A percentile compares a stretch with the other conserved stretches of the same genome.
phyloP scores from a whole-genome alignment of 2,329 filamentous ascomycete species.

The Pseudogymnoascus pannorum region DNA sequence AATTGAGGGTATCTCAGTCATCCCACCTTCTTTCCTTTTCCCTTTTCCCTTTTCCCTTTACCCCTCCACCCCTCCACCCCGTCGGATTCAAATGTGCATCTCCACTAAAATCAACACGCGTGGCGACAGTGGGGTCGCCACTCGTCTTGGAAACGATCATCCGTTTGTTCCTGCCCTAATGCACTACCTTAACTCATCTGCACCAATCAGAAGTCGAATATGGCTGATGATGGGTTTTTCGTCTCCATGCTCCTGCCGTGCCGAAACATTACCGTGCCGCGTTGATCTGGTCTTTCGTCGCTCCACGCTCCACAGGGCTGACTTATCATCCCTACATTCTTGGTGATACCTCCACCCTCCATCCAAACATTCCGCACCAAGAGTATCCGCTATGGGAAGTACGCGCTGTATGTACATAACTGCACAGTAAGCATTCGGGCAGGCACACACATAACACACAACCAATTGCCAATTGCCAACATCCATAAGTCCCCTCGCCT shows the following conservation, averaged over 20 bases:
- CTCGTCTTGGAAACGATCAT: background rate
- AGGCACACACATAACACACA: background rate
- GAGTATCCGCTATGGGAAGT: background rate
- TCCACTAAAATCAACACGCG: background rate
- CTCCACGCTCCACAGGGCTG: conserved; percentile 1
- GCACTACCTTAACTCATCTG: background rate
- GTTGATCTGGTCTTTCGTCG: background rate
- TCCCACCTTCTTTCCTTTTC: background rate
- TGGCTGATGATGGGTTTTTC: background rate
- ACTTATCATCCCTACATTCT: background rate
- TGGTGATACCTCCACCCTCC: background rate
- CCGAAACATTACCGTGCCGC: conserved; percentile 4
- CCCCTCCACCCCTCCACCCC: background rate
- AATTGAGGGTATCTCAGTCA: background rate
- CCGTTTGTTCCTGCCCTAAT: conserved; percentile 5
- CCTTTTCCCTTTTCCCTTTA: too few relatives aligned
- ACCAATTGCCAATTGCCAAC: background rate
- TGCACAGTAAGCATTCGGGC: background rate
- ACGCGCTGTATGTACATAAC: background rate
- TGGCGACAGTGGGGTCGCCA: background rate
- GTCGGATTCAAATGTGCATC: background rate
- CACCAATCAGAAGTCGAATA: background rate
- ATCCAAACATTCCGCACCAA: background rate
- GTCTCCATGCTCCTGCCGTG: background rate
- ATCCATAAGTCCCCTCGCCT: background rate